A percentile compares a stretch with the other conserved stretches of the same genome.
Conservation (phyloP, 2,329 filamentous ascomycete genomes). For the Sporothrix humicola region DNA sequence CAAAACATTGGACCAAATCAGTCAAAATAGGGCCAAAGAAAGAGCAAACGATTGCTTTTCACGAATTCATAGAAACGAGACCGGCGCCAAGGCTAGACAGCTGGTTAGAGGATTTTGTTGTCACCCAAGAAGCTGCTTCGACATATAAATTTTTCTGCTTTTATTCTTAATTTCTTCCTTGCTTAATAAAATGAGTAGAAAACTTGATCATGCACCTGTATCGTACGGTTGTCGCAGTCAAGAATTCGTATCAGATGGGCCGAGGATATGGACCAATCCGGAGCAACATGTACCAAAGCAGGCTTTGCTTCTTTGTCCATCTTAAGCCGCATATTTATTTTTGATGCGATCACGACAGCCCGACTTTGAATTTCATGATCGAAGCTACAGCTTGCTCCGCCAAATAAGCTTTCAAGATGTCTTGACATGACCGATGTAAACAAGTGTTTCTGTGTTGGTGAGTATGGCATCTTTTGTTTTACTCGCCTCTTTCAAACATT, state of each 20-base stretch:
- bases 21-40: neutral
- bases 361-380: neutral
- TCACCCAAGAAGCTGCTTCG: neutral
- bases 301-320: neutral
- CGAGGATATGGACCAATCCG: neutral
- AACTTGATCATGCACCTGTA: no score
- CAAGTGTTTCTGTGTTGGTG: neutral
- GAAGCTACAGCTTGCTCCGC: neutral
- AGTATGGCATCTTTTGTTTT: neutral
- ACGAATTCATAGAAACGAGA: neutral
- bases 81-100: neutral
- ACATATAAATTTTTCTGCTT: neutral
- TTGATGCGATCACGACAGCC: conserved; percentile 18
- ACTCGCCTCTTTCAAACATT: neutral
- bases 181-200: no score
- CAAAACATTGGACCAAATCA: neutral
- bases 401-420: no score
- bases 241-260: neutral
- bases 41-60: no score
- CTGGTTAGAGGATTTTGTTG: neutral
- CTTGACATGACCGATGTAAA: conserved; percentile 17
- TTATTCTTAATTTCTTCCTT: neutral
- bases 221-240: neutral
- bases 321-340: neutral
- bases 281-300: neutral